Percentiles rank a stretch among this genome's conserved stretches.
These are phyloP conservation scores for Bidens hawaiensis DNA, from an alignment of 140 eudicot species.

Conservation along the genomic window DNA sequence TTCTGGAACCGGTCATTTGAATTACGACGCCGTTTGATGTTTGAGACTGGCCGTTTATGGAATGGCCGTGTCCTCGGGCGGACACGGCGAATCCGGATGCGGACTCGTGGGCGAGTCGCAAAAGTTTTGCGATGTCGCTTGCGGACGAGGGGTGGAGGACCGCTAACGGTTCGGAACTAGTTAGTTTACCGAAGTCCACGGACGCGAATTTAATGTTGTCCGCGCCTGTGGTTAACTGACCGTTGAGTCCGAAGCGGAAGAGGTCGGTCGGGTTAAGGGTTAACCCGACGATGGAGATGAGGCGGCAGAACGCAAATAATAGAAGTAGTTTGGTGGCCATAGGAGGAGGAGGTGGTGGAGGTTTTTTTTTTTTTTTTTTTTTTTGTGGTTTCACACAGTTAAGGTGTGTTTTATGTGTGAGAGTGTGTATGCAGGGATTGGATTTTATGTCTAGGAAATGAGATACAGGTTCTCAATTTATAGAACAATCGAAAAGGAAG, in stretches of 20 bases:
- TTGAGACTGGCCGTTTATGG: conserved; percentile 79
- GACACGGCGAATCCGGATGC: conserved; percentile 55
- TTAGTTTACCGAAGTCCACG: conserved; percentile 52
- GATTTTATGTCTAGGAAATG: conserved; percentile 32
- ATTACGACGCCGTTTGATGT: conserved; percentile 52
- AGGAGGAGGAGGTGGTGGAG: conserved; percentile 6
- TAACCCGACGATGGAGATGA: conserved; percentile 55
- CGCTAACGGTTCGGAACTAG: conserved; percentile 41
- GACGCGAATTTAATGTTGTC: conserved; percentile 49
- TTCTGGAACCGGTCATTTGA: conserved; percentile 45
- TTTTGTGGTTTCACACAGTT: not conserved
- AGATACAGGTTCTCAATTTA: conserved; percentile 58
- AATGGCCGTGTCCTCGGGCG: conserved; percentile 91
- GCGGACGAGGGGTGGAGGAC: conserved; percentile 61
- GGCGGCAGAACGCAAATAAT: conserved; percentile 39
- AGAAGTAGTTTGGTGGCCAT: conserved; percentile 48
- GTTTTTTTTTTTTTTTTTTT: not conserved
- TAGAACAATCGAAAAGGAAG: conserved; percentile 49
- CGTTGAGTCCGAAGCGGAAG: conserved; percentile 27
- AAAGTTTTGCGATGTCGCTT: conserved; percentile 46
- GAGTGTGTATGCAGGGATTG: not conserved
- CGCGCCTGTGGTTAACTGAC: conserved; percentile 31
- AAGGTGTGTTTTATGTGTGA: conserved; percentile 11
- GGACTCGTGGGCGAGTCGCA: conserved; percentile 44
- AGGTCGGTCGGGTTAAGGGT: conserved; percentile 44